Percentiles rank a stretch among this genome's conserved stretches.
Evolutionary conservation across 1,284 basidiomycete species (phyloP).

Genomic region (Wolfiporia cocos): DNA sequence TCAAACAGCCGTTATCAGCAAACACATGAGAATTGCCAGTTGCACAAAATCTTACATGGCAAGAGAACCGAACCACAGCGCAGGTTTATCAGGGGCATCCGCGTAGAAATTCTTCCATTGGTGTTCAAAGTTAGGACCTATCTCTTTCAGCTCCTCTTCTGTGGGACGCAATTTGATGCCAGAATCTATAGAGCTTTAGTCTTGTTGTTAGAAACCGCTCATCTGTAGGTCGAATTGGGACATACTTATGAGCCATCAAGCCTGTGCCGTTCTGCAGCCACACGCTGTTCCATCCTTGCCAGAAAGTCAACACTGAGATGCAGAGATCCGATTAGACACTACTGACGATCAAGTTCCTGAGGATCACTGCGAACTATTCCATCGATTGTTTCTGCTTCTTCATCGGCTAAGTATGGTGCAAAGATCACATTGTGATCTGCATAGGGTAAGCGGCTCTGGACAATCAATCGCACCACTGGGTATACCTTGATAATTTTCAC

Average conservation of each 20-base stretch:
- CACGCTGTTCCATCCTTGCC: slow-evolving; percentile 31
- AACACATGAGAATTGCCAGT: too few relatives aligned
- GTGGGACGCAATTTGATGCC: slow-evolving; percentile 45
- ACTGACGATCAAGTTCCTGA: slow-evolving; percentile 28
- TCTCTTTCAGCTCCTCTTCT: slow-evolving; percentile 33
- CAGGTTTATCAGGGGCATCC: slow-evolving; percentile 43
- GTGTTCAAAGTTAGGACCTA: slow-evolving; percentile 39
- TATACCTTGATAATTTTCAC: slow-evolving; percentile 52
- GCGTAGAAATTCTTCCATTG: slow-evolving; percentile 39
- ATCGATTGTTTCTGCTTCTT: slow-evolving; percentile 39
- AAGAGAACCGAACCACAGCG: slow-evolving; percentile 30
- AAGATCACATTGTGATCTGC: slow-evolving; percentile 40
- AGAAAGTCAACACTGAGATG: too few relatives aligned
- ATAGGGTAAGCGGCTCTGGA: background rate
- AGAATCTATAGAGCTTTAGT: slow-evolving; percentile 33
- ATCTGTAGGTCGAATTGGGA: background rate
- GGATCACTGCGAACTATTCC: slow-evolving; percentile 32
- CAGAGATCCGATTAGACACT: too few relatives aligned
- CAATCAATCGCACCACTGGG: too few relatives aligned
- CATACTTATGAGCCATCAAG: slow-evolving; percentile 45
- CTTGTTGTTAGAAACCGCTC: background rate
- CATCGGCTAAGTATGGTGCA: slow-evolving; percentile 30
- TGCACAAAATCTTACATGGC: slow-evolving; percentile 27
- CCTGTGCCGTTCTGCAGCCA: slow-evolving; percentile 42
- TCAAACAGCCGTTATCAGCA: too few relatives aligned